A percentile compares a stretch with the other conserved stretches of the same genome.
These are phyloP conservation scores for Rhizopogon rudus DNA, from an alignment of 768 basidiomycete genomes.

Conservation along the genomic window DNA sequence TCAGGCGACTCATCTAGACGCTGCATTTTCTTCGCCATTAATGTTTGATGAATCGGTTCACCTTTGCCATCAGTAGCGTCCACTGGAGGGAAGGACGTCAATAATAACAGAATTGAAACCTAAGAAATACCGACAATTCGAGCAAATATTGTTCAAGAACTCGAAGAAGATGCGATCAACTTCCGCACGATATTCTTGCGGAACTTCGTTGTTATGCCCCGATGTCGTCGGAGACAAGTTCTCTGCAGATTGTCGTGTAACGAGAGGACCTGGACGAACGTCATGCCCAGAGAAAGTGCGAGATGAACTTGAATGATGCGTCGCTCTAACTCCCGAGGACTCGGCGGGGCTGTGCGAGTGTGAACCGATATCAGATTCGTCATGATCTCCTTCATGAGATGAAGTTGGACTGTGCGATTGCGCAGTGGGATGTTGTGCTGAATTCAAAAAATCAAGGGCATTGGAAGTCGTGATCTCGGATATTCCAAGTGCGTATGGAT, in stretches of 20 bases:
- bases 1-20: conserved; percentile 93
- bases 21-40: conserved; percentile 99
- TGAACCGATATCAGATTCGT: conserved; percentile 39
- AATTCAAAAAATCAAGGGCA: conserved; percentile 26
- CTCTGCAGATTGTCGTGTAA: conserved; percentile 19
- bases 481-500: conserved; percentile 34
- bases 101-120: conserved; percentile 6
- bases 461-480: conserved; percentile 19
- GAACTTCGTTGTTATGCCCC: conserved; percentile 57
- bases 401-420: conserved; percentile 23
- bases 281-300: conserved; percentile 13
- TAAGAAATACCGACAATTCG: conserved; percentile 63
- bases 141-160: conserved; percentile 84
- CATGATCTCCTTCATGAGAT: conserved; percentile 50
- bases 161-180: conserved; percentile 91
- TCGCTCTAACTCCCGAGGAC: conserved; percentile 19
- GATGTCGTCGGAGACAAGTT: conserved; percentile 16
- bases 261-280: conserved; percentile 8
- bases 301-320: conserved; percentile 19
- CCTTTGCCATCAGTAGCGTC: conserved; percentile 92
- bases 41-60: conserved; percentile 93
- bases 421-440: conserved; percentile 11
- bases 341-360: conserved; percentile 28
- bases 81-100: conserved; percentile 46
- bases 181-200: conserved; percentile 73